phyloP scores from a whole-genome alignment of 257 asterid species.

The Avicennia marina region DNA sequence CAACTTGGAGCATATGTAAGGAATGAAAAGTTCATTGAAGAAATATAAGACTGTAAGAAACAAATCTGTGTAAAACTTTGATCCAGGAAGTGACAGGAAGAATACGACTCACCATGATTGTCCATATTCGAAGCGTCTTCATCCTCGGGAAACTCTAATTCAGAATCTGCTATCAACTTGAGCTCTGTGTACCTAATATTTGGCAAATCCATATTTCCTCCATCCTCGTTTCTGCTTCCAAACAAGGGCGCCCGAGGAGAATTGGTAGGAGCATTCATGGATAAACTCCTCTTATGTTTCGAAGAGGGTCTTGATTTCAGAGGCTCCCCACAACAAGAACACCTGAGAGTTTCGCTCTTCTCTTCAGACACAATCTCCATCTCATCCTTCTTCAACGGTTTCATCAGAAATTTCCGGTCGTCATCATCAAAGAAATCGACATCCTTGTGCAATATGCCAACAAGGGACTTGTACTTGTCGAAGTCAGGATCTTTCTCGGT shows the following conservation, averaged over 20 bases:
- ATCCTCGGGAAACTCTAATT: slow-evolving; percentile 36
- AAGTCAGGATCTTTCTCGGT: slow-evolving; percentile 48
- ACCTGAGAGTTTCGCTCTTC: slow-evolving; percentile 23
- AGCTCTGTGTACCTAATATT: slow-evolving; percentile 45
- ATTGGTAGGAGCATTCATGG: slow-evolving; percentile 48
- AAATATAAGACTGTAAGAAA: too few relatives aligned
- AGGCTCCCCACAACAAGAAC: slow-evolving; percentile 76
- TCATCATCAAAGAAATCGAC: slow-evolving; percentile 35
- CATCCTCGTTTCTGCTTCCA: slow-evolving; percentile 35
- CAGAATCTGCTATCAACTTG: slow-evolving; percentile 41
- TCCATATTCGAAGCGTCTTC: slow-evolving; percentile 27
- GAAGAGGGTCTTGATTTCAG: slow-evolving; percentile 29
- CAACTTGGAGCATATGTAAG: too few relatives aligned
- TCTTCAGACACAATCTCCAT: slow-evolving; percentile 18
- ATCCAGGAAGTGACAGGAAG: too few relatives aligned
- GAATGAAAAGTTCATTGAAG: too few relatives aligned
- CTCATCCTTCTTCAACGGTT: slow-evolving; percentile 28
- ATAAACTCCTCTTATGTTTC: slow-evolving; percentile 31
- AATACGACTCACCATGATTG: slow-evolving; percentile 30
- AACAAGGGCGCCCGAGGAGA: slow-evolving; percentile 58
- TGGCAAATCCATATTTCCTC: slow-evolving; percentile 32
- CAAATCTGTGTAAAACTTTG: too few relatives aligned
- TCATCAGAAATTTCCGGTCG: slow-evolving; percentile 29
- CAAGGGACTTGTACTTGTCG: slow-evolving; percentile 38
- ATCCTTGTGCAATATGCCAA: slow-evolving; percentile 64